Base-by-base conservation (phyloP, 495 filamentous ascomycete species). In the Glonium stellatum region DNA sequence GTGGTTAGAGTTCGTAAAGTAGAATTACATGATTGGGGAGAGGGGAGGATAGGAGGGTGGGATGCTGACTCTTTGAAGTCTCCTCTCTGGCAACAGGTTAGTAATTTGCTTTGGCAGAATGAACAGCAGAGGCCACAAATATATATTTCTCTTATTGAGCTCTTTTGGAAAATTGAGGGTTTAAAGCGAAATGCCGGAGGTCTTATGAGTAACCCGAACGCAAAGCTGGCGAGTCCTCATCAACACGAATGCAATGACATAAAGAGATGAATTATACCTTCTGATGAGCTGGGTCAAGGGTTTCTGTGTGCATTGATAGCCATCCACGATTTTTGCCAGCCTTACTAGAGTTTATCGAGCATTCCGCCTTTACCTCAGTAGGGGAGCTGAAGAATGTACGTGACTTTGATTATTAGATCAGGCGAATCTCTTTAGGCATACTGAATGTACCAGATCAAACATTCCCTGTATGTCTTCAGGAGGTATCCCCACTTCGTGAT, bases 221-320 rank as follows among this genome's bases (percentile, higher is more conserved):
- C 27, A 31, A 31, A 31, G 2, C 27, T 31, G 27, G 27, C 27
- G 6, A 31, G 6, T 3, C 27, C 2, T 6, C 27, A 31, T 31
- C 27, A 31, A 31, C 3, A 44, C 13, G 39, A 44, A 44, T 44
- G 39, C 18, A 4, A 18, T 13, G 13, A 15, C 10, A 44, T 44
- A 44, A 44, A 11, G 10, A 44, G 10, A 11, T 15, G 13, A 13
- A 13, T 44, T 11, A 44, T 42, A 90, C 89, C 69, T 86, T 83
- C 70, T 96, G 91, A 57, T 84, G 84, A 59, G 85, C 83, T 4
- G 90, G 88, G 72, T 97, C 92, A 23, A 97, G 77, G 0, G 84
- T 92, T 71, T 98, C 92, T 9, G 83, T 80, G 67, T 93, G 87
- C 88, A 95, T 92, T 4, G 82, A 82, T 1, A 85, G 82, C 93